Conservation (phyloP, 257 asterid genomes). For the Anisodus tanguticus region DNA sequence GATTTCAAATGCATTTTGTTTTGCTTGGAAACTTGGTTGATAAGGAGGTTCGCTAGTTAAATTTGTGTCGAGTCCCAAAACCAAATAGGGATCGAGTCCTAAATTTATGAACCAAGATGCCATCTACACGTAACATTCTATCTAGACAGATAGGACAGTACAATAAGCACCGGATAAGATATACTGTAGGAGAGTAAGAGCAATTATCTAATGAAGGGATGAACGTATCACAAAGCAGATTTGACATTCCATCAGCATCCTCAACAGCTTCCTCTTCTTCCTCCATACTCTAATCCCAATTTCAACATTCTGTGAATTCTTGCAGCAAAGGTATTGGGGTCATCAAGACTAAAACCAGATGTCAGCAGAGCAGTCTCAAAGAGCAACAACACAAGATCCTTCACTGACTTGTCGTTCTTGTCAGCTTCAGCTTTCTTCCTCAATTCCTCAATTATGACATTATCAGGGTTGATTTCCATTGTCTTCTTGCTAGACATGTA, state of each 20-base stretch:
- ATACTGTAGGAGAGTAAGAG: background rate
- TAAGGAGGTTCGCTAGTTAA: too few species aligned
- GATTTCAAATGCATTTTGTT: too few species aligned
- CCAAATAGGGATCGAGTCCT: too few species aligned
- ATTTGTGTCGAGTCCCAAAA: too few species aligned
- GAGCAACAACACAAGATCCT: slow-evolving; percentile 31
- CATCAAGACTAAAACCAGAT: slow-evolving; percentile 33
- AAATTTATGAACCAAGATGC: background rate
- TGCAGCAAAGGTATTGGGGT: slow-evolving; percentile 24
- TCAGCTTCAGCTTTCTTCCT: slow-evolving; percentile 28
- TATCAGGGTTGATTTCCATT: slow-evolving; percentile 31
- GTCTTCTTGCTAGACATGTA: slow-evolving; percentile 31
- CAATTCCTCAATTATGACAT: slow-evolving; percentile 30
- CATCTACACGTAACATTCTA: background rate
- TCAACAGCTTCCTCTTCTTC: slow-evolving; percentile 23
- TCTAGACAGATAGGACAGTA: background rate
- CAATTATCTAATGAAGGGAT: background rate
- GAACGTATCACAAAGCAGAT: background rate
- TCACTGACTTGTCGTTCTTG: slow-evolving; percentile 25
- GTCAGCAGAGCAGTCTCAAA: slow-evolving; percentile 25
- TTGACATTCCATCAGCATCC: background rate
- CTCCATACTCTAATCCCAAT: slow-evolving; percentile 27
- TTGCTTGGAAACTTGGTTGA: too few species aligned
- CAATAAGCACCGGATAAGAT: background rate
- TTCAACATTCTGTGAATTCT: slow-evolving; percentile 32